phyloP scores from a whole-genome alignment of 108 stramenopile species.

The Licmophora abbreviata region DNA sequence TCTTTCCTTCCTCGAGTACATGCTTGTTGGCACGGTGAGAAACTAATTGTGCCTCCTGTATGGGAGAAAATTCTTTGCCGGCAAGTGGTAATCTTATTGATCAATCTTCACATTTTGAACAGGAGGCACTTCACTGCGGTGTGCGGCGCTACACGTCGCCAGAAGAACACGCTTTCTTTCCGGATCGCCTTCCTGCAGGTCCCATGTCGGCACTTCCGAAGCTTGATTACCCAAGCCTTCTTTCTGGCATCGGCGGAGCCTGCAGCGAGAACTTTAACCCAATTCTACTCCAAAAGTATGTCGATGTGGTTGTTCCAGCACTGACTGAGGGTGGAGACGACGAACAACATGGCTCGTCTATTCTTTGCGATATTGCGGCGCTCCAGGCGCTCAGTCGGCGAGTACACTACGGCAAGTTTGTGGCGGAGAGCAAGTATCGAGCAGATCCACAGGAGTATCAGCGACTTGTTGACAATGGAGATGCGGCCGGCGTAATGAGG shows the following conservation, averaged over 20 bases:
- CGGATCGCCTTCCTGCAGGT: constrained; percentile 62
- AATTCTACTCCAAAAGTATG: constrained; percentile 74
- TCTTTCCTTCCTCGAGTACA: constrained; percentile 86
- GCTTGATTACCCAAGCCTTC: constrained; percentile 75
- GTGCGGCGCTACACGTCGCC: constrained; percentile 97
- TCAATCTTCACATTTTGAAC: not conserved
- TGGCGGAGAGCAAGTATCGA: constrained; percentile 94
- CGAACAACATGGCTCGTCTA: constrained; percentile 93
- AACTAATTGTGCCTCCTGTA: not conserved
- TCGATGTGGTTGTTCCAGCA: constrained; percentile 73
- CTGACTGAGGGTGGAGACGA: constrained; percentile 83
- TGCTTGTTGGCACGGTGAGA: constrained; percentile 88
- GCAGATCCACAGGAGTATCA: constrained; percentile 82
- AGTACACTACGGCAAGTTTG: constrained; percentile 97
- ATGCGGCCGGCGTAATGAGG: constrained; percentile 91
- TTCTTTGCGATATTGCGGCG: constrained; percentile 81
- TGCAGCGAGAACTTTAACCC: constrained; percentile 85
- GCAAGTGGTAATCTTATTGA: not conserved
- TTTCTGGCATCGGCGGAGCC: constrained; percentile 56
- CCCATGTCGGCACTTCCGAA: constrained; percentile 53
- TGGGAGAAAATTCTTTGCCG: not conserved
- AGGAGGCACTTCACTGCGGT: constrained; percentile 86
- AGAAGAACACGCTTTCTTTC: constrained; percentile 97
- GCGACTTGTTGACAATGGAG: constrained; percentile 78
- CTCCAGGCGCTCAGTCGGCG: constrained; percentile 88